These are phyloP conservation scores for Teratosphaeria gauchensis DNA, from an alignment of 2,329 filamentous ascomycete genomes.

Conservation along the genomic window DNA sequence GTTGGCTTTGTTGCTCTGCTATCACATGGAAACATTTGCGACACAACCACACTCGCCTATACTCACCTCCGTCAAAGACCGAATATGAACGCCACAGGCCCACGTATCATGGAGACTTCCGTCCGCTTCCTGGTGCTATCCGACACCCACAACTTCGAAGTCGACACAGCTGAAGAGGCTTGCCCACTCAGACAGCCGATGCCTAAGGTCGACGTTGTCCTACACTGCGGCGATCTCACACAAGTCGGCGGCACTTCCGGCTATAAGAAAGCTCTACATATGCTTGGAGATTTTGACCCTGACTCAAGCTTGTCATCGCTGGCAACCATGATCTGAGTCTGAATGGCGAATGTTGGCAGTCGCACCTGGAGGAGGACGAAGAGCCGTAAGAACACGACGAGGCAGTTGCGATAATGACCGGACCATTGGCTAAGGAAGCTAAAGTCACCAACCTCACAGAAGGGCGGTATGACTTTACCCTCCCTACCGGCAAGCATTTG, in stretches of 20 bases:
- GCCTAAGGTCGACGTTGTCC: constrained; percentile 23
- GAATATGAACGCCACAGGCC: neutral
- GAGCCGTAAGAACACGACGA: constrained; percentile 15
- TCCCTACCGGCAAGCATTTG: constrained; percentile 40
- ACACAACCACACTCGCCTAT: neutral
- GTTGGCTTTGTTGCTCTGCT: neutral
- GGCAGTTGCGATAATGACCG: neutral
- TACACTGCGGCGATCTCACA: constrained; percentile 34
- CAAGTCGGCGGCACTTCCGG: constrained; percentile 18
- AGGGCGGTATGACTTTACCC: constrained; percentile 36
- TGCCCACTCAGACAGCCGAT: neutral
- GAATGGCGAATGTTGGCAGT: constrained; percentile 10
- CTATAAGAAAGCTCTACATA: constrained; percentile 21
- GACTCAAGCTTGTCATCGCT: constrained; percentile 29
- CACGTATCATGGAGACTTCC: neutral
- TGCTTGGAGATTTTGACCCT: constrained; percentile 22
- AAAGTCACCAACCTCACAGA: constrained; percentile 47
- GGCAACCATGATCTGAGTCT: constrained; percentile 29
- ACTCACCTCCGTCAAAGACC: neutral
- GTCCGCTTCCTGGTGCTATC: constrained; percentile 15
- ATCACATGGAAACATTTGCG: neutral
- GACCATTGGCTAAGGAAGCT: constrained; percentile 24
- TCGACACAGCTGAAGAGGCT: neutral
- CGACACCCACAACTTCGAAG: constrained; percentile 15
- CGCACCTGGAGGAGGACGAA: constrained; percentile 28